Percentiles rank a stretch among this genome's conserved stretches.
Evolutionary conservation across 2,329 filamentous ascomycete species (phyloP).

Genomic region (Apiospora hydei): DNA sequence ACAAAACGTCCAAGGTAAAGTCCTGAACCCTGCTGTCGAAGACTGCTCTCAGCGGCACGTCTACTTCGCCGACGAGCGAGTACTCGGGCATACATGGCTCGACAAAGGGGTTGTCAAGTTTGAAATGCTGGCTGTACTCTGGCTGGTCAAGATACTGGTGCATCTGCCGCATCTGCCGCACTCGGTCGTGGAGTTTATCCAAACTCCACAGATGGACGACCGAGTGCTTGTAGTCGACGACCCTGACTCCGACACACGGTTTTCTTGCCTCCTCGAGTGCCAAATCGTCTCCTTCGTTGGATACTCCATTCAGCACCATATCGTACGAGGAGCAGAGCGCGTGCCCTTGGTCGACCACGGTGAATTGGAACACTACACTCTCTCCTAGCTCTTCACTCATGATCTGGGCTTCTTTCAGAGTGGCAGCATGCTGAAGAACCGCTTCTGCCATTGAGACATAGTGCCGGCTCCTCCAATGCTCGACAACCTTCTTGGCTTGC

Average conservation of each 20-base stretch:
- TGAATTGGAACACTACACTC: slow-evolving; percentile 92
- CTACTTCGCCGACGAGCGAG: slow-evolving; percentile 89
- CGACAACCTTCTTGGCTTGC: slow-evolving; percentile 70
- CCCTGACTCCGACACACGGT: slow-evolving; percentile 88
- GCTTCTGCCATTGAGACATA: slow-evolving; percentile 95
- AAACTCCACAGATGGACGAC: slow-evolving; percentile 95
- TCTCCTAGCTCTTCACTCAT: slow-evolving; percentile 98
- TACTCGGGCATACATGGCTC: slow-evolving; percentile 92
- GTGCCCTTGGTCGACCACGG: slow-evolving; percentile 88
- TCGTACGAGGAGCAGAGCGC: slow-evolving; percentile 93
- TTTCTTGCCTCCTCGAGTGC: slow-evolving; percentile 83
- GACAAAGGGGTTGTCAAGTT: slow-evolving; percentile 90
- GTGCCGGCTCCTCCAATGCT: slow-evolving; percentile 82
- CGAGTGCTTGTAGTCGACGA: slow-evolving; percentile 87
- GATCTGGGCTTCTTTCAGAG: slow-evolving; percentile 93
- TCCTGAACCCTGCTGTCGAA: slow-evolving; percentile 96
- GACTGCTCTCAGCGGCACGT: slow-evolving; percentile 90
- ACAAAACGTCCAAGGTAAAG: slow-evolving; percentile 88
- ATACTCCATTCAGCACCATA: slow-evolving; percentile 90
- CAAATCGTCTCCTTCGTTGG: slow-evolving; percentile 82
- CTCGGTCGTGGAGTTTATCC: slow-evolving; percentile 86
- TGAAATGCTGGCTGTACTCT: slow-evolving; percentile 92
- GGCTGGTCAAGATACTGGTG: slow-evolving; percentile 96
- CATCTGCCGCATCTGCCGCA: slow-evolving; percentile 94
- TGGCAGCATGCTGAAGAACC: slow-evolving; percentile 85